phyloP scores from a whole-genome alignment of 208 protist species.

The Endotrypanum monterogeii region DNA sequence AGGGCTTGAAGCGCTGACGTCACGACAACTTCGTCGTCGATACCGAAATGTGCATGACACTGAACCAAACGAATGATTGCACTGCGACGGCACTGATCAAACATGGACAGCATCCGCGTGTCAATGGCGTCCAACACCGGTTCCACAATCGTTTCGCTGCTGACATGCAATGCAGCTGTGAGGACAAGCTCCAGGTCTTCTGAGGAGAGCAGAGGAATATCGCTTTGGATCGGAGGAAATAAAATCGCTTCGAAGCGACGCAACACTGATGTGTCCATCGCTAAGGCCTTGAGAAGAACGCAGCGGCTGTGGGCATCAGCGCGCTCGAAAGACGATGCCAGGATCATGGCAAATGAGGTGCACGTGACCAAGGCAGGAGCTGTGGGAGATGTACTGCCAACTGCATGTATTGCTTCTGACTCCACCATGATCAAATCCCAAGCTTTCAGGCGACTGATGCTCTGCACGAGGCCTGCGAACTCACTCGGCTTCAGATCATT shows the following conservation, averaged over 20 bases:
- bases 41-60: constrained; percentile 62
- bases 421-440: constrained; percentile 17
- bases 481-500: constrained; percentile 54
- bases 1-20: constrained; percentile 38
- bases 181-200: constrained; percentile 86
- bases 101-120: constrained; percentile 53
- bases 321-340: constrained; percentile 33
- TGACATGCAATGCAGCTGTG: constrained; percentile 46
- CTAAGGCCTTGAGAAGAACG: constrained; percentile 72
- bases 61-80: constrained; percentile 81
- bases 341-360: constrained; percentile 1
- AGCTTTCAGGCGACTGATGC: constrained; percentile 49
- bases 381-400: not conserved
- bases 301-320: constrained; percentile 86
- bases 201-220: constrained; percentile 56
- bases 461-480: constrained; percentile 65
- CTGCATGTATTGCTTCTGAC: not conserved
- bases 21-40: constrained; percentile 61
- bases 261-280: constrained; percentile 43
- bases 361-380: not conserved
- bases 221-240: constrained; percentile 42
- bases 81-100: constrained; percentile 74
- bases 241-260: constrained; percentile 48
- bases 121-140: constrained; percentile 74
- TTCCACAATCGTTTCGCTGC: constrained; percentile 45